These are phyloP conservation scores for Chytriomyces hyalinus DNA, from an alignment of 192 early-diverging fungal species.

Conservation along the genomic window DNA sequence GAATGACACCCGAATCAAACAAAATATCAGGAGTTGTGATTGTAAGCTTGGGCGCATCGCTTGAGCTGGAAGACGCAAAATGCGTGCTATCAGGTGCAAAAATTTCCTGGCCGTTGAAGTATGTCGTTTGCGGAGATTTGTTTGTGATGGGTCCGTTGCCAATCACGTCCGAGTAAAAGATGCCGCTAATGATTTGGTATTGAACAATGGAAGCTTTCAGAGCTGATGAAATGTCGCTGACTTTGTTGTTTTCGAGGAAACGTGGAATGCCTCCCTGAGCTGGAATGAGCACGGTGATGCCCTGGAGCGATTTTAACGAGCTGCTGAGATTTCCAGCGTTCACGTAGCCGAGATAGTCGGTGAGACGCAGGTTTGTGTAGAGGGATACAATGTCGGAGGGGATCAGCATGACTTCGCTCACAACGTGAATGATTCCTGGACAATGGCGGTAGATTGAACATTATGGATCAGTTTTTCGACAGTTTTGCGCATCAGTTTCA, in stretches of 20 bases:
- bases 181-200: slow-evolving; percentile 33
- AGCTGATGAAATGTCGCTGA: slow-evolving; percentile 6
- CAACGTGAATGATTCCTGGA: slow-evolving; percentile 38
- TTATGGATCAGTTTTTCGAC: background rate
- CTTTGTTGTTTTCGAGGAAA: slow-evolving; percentile 12
- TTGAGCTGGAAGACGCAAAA: slow-evolving; percentile 6
- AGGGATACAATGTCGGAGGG: slow-evolving; percentile 26
- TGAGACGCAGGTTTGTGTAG: slow-evolving; percentile 8
- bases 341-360: slow-evolving; percentile 22
- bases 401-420: slow-evolving; percentile 26
- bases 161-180: slow-evolving; percentile 31
- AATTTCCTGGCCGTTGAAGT: slow-evolving; percentile 17
- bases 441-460: background rate
- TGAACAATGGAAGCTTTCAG: slow-evolving; percentile 24
- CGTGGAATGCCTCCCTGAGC: slow-evolving; percentile 26
- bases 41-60: slow-evolving; percentile 9
- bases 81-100: background rate
- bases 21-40: slow-evolving; percentile 31
- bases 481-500: no score
- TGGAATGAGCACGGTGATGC: slow-evolving; percentile 33
- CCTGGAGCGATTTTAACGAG: slow-evolving; percentile 19
- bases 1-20: slow-evolving; percentile 41
- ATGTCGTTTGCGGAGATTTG: slow-evolving; percentile 8
- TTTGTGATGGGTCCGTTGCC: background rate
- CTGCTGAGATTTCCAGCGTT: background rate